Evolutionary conservation across 495 filamentous ascomycete genomes (phyloP), one percentile per base, ranked within the genome.

Genomic region (Saxispiralis lemnorum): DNA sequence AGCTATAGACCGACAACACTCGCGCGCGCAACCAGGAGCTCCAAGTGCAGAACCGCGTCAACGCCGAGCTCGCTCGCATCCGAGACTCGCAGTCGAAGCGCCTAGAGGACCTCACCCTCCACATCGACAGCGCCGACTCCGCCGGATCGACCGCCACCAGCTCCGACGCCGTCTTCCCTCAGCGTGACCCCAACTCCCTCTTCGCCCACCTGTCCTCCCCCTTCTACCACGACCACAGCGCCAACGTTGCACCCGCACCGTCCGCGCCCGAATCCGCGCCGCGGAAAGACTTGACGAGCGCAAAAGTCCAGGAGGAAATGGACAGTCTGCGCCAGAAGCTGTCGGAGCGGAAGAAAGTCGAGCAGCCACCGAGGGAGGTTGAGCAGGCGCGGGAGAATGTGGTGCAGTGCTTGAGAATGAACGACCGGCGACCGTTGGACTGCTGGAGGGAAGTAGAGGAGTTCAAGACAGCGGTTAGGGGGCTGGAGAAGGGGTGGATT

Each of bases 401-500:
- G 38, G 73, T 89, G 47, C 69, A 72, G 37, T 97, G 89, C 61
- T 66, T 97, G 67, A 65, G 79, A 51, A 67, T 76, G 56, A 80
- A 95, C 64, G 88, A 96, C 56, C 67, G 86, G 40, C 70, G 85
- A 62, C 92, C 89, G 57, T 62, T 97, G 58, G 78, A 96, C 68
- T 97, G 89, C 70, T 96, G 83, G 79, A 71, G 75, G 61, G 92
- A 97, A 70, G 87, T 96, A 15, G 81, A 84, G 62, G 68, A 64
- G 21, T 97, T 97, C 54, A 89, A 81, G 70, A 69, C 69, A 52
- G 84, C 92, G 67, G 86, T 94, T 21, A 72, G 83, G 38, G 70
- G 66, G 58, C 57, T 95, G 61, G 88, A 96, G 68, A 78, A 73
- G 59, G 70, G 68, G 15, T 96, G 92, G 72, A 78, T 96, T 35